Evolutionary conservation across 2,329 filamentous ascomycete species (phyloP), one percentile per base, ranked within the genome.

Genomic region (Chaetomium sp.): DNA sequence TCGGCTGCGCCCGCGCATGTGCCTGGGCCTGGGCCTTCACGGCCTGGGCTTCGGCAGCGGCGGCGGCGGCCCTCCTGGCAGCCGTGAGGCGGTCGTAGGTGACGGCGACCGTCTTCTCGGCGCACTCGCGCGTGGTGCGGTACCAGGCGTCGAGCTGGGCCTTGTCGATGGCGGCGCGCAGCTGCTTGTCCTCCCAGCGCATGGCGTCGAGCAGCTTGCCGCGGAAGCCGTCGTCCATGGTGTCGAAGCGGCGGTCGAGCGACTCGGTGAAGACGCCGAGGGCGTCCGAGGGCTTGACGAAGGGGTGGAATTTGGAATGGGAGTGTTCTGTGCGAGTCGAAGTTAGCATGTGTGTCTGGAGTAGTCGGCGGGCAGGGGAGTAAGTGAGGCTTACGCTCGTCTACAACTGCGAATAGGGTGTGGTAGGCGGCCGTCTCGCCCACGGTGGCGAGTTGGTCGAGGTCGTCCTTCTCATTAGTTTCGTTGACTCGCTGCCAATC

Each of bases 401-500:
- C 82, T 69, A 88, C 82, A 70, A 91, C 86, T 57, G 85, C 82
- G 66, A 82, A 83, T 61, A 92, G 80, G 55, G 91, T 89, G 70
- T 80, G 81, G 73, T 88, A 93, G 5, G 92, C 80, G 31, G 88
- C 82, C 4, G 92, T 96, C 63, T 83, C 78, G 35, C 81, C 80
- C 29, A 96, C 77, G 21, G 85, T 80, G 31, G 84, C 81, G 60
- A 87, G 81, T 31, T 92, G 85, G 67, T 90, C 84, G 3, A 80
- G 78, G 72, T 96, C 93, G 63, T 87, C 86, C 74, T 91, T 90
- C 65, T 89, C 82, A 56, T 89, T 86, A 0, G 90, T 94, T 69
- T 91, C 87, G 73, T 95, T 94, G 73, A 96, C 85, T 65, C 80
- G 82, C 29, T 84, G 80, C 95, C 95, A 99, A 74, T 97, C 87